Evolutionary conservation across 805 yeast genomes (phyloP).

Genomic region (Lipomyces anomalus): DNA sequence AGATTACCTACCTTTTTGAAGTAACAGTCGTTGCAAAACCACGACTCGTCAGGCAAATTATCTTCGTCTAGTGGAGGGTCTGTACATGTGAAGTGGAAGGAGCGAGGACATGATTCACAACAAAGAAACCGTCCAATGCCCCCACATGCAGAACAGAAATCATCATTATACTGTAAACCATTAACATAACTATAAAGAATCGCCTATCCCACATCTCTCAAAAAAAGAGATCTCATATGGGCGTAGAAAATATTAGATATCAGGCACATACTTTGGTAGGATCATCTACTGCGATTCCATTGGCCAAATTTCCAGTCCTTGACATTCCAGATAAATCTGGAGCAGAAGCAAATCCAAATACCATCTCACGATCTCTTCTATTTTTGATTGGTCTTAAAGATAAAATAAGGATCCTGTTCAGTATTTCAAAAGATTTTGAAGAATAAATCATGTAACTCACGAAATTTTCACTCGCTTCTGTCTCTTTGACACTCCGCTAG

Average conservation of each 20-base stretch:
- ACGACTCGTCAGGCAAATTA: conserved; percentile 74
- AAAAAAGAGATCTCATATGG: conserved; percentile 1
- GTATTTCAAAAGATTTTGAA: background rate
- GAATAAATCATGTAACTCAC: conserved; percentile 5
- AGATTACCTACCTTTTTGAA: conserved; percentile 34
- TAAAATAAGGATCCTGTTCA: background rate
- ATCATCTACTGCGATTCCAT: conserved; percentile 29
- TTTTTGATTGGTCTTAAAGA: conserved; percentile 18
- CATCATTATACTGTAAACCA: conserved; percentile 54
- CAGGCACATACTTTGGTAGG: conserved; percentile 34
- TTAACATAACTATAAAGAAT: conserved; percentile 9
- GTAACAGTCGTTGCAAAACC: conserved; percentile 80
- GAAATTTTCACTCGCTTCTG: conserved; percentile 18
- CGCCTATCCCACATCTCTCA: conserved; percentile 4
- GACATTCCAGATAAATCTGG: conserved; percentile 33
- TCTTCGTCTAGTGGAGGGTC: conserved; percentile 81
- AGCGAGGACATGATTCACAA: conserved; percentile 87
- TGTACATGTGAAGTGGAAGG: conserved; percentile 87
- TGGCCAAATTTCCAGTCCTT: conserved; percentile 27
- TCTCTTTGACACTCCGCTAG: conserved; percentile 8
- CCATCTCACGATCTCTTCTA: conserved; percentile 35
- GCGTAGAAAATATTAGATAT: background rate
- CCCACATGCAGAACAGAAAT: conserved; percentile 86
- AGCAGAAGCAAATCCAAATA: conserved; percentile 41
- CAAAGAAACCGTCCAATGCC: conserved; percentile 84